A percentile compares a stretch with the other conserved stretches of the same genome.
Conservation (phyloP, 2,329 filamentous ascomycete species). For the Mycosphaerella arachidis region DNA sequence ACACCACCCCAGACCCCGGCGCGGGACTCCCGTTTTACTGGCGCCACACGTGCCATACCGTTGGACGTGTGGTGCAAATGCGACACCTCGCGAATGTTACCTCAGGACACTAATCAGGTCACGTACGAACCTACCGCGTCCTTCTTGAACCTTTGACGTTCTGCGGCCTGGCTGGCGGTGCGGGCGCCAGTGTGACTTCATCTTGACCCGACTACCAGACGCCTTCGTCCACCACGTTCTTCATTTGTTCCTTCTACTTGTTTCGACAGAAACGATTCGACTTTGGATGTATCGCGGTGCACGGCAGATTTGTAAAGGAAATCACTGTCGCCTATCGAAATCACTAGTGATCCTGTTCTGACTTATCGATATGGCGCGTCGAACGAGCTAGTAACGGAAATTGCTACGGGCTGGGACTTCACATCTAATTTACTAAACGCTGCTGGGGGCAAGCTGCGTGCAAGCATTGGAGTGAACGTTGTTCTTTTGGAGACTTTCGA, state of each 20-base stretch:
- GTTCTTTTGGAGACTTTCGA: not conserved
- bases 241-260: not conserved
- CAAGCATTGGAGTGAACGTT: not conserved
- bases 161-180: not conserved
- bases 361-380: not conserved
- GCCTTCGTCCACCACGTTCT: not conserved
- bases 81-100: constrained; percentile 1
- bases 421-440: not conserved
- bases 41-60: constrained; percentile 4
- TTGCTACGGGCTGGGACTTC: not conserved
- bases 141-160: not conserved
- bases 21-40: not conserved
- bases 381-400: not conserved
- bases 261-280: not conserved
- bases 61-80: not conserved
- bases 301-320: not conserved
- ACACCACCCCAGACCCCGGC: not conserved
- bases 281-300: not conserved
- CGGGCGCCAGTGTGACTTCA: constrained; percentile 2
- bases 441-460: not conserved
- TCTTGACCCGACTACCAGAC: not conserved
- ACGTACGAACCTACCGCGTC: constrained; percentile 6
- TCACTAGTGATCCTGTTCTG: not conserved
- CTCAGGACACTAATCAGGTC: constrained; percentile 3
- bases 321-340: not conserved